phyloP scores from a whole-genome alignment of 768 basidiomycete genomes.

The Botryobasidium botryosum region DNA sequence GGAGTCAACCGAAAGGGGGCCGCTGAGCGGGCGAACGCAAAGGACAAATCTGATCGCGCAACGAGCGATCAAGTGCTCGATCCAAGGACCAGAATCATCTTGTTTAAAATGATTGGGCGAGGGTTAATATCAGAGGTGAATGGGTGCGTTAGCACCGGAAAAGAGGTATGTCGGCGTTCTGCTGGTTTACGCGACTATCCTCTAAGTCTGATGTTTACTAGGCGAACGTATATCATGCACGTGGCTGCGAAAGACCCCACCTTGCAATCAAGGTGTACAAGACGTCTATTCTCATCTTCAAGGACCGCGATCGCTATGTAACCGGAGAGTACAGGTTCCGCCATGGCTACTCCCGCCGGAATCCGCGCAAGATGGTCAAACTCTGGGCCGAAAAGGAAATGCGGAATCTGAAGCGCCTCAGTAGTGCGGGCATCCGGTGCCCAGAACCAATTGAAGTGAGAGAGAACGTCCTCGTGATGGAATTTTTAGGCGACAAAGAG shows the following conservation, averaged over 20 bases:
- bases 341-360: slow-evolving; percentile 69
- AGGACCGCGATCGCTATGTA: slow-evolving; percentile 94
- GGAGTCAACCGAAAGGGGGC: slow-evolving; percentile 73
- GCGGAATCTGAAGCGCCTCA: slow-evolving; percentile 79
- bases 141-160: slow-evolving; percentile 93
- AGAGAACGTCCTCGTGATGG: slow-evolving; percentile 95
- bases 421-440: slow-evolving; percentile 65
- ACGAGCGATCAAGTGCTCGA: slow-evolving; percentile 96
- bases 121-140: slow-evolving; percentile 81
- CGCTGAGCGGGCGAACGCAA: slow-evolving; percentile 68
- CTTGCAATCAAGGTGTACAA: slow-evolving; percentile 96
- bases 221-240: slow-evolving; percentile 96
- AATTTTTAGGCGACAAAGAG: slow-evolving; percentile 64
- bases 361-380: slow-evolving; percentile 96
- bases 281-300: slow-evolving; percentile 93
- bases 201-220: slow-evolving; percentile 18
- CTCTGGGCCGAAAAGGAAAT: slow-evolving; percentile 99
- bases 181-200: not conserved
- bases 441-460: slow-evolving; percentile 86
- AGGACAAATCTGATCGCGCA: slow-evolving; percentile 93
- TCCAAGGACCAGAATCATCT: slow-evolving; percentile 79
- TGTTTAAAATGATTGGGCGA: slow-evolving; percentile 92
- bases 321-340: slow-evolving; percentile 93
- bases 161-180: slow-evolving; percentile 50
- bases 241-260: slow-evolving; percentile 36